Evolutionary conservation across 306 rosid species (phyloP).

Genomic region (Gynostemma pentaphyllum): DNA sequence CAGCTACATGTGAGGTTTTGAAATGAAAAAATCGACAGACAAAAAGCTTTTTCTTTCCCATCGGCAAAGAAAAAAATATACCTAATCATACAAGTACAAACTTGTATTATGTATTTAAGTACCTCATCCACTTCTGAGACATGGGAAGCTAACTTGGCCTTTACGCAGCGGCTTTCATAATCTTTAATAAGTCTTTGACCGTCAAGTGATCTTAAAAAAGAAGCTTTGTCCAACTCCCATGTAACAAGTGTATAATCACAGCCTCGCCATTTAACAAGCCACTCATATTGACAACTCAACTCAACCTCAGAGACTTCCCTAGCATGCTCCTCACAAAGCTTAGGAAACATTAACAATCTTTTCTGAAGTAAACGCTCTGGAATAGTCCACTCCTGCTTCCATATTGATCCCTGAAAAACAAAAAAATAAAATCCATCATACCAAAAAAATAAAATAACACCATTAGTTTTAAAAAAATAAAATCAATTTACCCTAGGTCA

Average conservation of each 20-base stretch:
- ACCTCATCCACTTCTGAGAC: constrained; percentile 30
- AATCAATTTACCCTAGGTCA: background rate
- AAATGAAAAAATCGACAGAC: background rate
- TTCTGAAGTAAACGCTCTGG: constrained; percentile 56
- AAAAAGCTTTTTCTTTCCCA: constrained; percentile 1
- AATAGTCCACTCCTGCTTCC: constrained; percentile 47
- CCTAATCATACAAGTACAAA: background rate
- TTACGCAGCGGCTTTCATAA: constrained; percentile 35
- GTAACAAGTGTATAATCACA: constrained; percentile 51
- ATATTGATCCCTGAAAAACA: constrained; percentile 24
- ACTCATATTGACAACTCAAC: constrained; percentile 27
- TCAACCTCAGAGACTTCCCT: constrained; percentile 21
- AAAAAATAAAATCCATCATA: background rate
- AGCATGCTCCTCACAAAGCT: constrained; percentile 17
- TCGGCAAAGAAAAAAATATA: constrained; percentile 8
- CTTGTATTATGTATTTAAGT: background rate
- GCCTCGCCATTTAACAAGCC: constrained; percentile 73
- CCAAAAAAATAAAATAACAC: background rate
- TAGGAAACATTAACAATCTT: constrained; percentile 24
- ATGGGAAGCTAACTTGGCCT: constrained; percentile 22
- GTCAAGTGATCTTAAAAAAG: constrained; percentile 30
- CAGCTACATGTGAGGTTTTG: background rate
- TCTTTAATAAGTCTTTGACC: constrained; percentile 35
- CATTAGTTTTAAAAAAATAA: background rate
- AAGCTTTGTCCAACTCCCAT: constrained; percentile 58